A percentile compares a stretch with the other conserved stretches of the same genome.
These are phyloP conservation scores for Aspergillus brasiliensis DNA, from an alignment of 2,329 filamentous ascomycete genomes.

Conservation along the genomic window DNA sequence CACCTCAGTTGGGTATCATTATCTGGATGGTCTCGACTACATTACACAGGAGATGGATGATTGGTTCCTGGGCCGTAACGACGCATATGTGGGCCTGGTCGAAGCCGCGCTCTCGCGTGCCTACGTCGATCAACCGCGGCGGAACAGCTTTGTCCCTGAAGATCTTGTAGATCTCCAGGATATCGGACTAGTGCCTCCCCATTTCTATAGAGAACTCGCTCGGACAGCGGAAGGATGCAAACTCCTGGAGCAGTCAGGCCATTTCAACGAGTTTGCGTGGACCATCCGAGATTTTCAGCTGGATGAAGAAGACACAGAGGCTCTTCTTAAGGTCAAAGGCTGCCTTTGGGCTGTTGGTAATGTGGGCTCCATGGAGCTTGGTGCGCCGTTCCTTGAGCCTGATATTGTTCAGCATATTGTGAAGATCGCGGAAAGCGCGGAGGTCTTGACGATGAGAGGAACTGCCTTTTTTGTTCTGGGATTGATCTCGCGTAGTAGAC, in stretches of 20 bases:
- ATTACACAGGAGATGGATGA: slow-evolving; percentile 99
- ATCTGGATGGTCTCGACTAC: slow-evolving; percentile 93
- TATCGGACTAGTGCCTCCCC: slow-evolving; percentile 74
- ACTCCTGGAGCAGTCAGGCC: slow-evolving; percentile 85
- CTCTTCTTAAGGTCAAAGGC: slow-evolving; percentile 90
- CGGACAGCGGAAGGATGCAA: slow-evolving; percentile 90
- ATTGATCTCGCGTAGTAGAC: slow-evolving; percentile 85
- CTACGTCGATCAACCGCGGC: slow-evolving; percentile 60
- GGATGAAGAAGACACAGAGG: slow-evolving; percentile 80
- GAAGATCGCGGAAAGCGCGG: slow-evolving; percentile 80
- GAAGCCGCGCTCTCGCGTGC: slow-evolving; percentile 92
- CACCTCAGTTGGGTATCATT: slow-evolving; percentile 96
- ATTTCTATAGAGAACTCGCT: slow-evolving; percentile 95
- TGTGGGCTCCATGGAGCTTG: slow-evolving; percentile 96
- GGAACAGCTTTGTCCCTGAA: slow-evolving; percentile 54
- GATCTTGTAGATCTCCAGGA: slow-evolving; percentile 62
- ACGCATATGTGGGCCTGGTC: slow-evolving; percentile 90
- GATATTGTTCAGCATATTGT: slow-evolving; percentile 88
- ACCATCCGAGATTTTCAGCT: slow-evolving; percentile 87
- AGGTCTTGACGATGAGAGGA: slow-evolving; percentile 88
- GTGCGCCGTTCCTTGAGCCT: slow-evolving; percentile 86
- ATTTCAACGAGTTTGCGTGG: slow-evolving; percentile 89
- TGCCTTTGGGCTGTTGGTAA: slow-evolving; percentile 98
- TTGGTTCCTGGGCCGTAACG: slow-evolving; percentile 96
- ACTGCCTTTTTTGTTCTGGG: slow-evolving; percentile 97